Evolutionary conservation across 345 rosid species (phyloP).

Genomic region (Eucalyptus virginea): DNA sequence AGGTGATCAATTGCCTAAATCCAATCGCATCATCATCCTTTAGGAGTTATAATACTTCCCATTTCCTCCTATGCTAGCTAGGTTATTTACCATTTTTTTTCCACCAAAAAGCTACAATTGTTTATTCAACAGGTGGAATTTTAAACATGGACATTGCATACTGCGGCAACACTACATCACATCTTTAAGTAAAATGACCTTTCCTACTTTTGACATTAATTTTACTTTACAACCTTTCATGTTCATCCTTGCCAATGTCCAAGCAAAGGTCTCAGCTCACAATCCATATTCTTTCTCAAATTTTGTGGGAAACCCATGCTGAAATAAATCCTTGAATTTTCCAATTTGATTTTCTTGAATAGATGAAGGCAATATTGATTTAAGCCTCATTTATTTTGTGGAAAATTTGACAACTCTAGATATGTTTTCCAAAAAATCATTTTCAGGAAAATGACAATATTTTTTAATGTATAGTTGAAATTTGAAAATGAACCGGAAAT

Average conservation of each 20-base stretch:
- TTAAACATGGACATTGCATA: too few relatives aligned
- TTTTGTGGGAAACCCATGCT: neutral
- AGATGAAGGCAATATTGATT: accelerated
- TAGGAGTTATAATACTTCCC: neutral
- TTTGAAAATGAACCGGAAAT: accelerated
- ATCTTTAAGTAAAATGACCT: too few relatives aligned
- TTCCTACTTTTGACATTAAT: neutral
- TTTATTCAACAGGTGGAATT: accelerated
- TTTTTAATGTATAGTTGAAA: neutral
- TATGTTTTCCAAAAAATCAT: neutral
- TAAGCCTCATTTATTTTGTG: accelerated
- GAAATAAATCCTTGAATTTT: neutral
- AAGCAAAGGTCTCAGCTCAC: neutral
- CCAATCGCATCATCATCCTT: neutral
- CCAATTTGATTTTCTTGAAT: neutral
- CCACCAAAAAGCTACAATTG: neutral
- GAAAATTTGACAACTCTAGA: too few relatives aligned
- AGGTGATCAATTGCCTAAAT: neutral
- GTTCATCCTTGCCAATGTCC: neutral
- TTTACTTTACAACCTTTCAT: neutral
- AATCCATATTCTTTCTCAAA: neutral
- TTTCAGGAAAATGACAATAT: neutral
- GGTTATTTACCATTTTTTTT: neutral
- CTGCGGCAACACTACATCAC: accelerated
- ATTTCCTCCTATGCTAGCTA: neutral